Evolutionary conservation across 2,329 filamentous ascomycete species (phyloP).

Genomic region (Davidsoniella virescens): DNA sequence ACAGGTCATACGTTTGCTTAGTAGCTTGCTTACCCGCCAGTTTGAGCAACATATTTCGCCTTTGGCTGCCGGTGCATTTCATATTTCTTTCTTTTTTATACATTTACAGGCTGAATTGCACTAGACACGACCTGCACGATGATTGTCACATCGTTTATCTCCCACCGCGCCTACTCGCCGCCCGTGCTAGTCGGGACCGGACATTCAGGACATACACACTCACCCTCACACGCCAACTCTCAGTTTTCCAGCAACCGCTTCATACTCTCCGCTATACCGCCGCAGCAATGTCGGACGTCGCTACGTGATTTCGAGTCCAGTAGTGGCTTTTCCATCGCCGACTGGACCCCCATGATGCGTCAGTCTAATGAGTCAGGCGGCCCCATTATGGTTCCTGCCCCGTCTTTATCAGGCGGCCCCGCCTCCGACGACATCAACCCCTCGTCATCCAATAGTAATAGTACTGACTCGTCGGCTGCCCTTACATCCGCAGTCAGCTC

Average conservation of each 20-base stretch:
- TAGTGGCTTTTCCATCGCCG: not conserved
- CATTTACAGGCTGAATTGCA: not conserved
- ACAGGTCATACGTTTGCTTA: not conserved
- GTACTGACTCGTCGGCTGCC: too few relatives aligned
- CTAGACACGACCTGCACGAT: not conserved
- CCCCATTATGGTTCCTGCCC: too few relatives aligned
- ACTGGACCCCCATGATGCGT: constrained; percentile 2
- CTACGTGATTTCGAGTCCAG: constrained; percentile 4
- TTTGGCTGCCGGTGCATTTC: not conserved
- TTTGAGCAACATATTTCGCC: not conserved
- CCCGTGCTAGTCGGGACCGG: not conserved
- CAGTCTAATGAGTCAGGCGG: not conserved
- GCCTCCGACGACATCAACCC: not conserved
- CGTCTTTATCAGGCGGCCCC: too few relatives aligned
- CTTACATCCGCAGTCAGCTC: too few relatives aligned
- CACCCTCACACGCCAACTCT: not conserved
- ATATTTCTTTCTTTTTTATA: not conserved
- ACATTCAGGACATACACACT: not conserved
- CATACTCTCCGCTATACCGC: not conserved
- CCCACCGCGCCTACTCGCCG: too few relatives aligned
- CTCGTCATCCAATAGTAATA: too few relatives aligned
- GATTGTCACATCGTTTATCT: too few relatives aligned
- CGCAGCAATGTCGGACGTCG: not conserved
- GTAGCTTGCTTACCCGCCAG: not conserved
- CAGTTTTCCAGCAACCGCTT: not conserved